Conservation (phyloP, 2,329 filamentous ascomycete genomes). For the Ramularia collo-cygni region DNA sequence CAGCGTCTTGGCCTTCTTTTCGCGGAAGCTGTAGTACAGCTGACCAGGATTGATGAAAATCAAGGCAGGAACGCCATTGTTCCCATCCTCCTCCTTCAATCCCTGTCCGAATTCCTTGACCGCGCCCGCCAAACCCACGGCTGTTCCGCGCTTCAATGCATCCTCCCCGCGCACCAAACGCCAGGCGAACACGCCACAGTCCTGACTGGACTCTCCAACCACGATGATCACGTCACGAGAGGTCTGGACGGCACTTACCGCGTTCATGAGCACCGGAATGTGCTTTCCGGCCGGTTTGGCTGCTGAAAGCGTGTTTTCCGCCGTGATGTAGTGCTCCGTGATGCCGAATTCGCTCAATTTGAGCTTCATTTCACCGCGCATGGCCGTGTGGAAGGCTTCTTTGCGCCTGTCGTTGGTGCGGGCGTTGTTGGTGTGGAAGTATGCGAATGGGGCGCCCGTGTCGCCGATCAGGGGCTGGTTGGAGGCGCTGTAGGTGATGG, state of each 20-base stretch:
- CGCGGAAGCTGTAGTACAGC: conserved; percentile 65
- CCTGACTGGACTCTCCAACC: conserved; percentile 63
- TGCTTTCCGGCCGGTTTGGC: conserved; percentile 45
- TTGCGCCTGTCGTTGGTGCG: conserved; percentile 70
- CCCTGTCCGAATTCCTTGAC: conserved; percentile 24
- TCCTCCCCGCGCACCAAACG: conserved; percentile 57
- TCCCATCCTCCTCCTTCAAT: neutral
- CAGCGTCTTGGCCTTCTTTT: conserved; percentile 53
- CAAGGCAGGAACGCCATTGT: conserved; percentile 46
- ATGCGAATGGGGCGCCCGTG: conserved; percentile 66
- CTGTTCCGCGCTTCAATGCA: conserved; percentile 64
- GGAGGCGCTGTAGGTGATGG: too few species aligned
- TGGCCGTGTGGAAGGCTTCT: conserved; percentile 52
- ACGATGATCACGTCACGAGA: conserved; percentile 61
- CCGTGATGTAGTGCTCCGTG: conserved; percentile 22
- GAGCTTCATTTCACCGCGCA: conserved; percentile 21
- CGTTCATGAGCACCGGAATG: conserved; percentile 61
- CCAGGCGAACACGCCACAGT: conserved; percentile 68
- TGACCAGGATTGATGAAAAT: conserved; percentile 74
- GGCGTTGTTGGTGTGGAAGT: conserved; percentile 63
- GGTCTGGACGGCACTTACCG: conserved; percentile 42
- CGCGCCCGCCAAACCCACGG: conserved; percentile 55
- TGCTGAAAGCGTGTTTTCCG: conserved; percentile 1
- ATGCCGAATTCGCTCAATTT: conserved; percentile 16
- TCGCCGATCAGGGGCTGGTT: too few species aligned